Base-by-base conservation (phyloP, 768 basidiomycete species). In the Leccinum fibrillosum region DNA sequence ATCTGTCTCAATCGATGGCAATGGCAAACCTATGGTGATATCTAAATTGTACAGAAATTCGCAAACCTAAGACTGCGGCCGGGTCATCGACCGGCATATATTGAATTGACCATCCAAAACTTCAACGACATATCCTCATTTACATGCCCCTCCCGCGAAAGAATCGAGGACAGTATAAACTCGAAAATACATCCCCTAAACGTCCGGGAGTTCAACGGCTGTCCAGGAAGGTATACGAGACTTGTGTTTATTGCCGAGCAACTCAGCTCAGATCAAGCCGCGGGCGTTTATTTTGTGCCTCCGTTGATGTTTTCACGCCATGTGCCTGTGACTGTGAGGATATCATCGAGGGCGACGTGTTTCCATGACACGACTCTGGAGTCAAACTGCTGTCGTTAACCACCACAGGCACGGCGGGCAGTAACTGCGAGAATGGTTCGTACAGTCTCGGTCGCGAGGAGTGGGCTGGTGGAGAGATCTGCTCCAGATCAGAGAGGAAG, bases 281-380 rank as follows among this genome's bases (percentile, higher is more conserved):
- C 5, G 58, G 30, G 17, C 39, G 47, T 54, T 62, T 70, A 44
- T 47, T 61, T 49, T 61, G 63, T n/a, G 39, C 35, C n/a, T 71
- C 69, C 44, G 35, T 13, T 12, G 34, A 32, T 21, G 34, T 37
- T 37, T 64, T 71, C 58, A 37, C 19, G 49, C 26, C 53, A 56
- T 53, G 62, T 23, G 50, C n/a, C 42, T 62, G 65, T 48, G 61
- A 66, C 10, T 19, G 39, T 6, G 42, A 44, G 21, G 67, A 72
- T 59, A 59, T 69, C 65, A 62, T 67, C 23, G 74, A 72, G 23
- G 85, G 84, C 35, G 85, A 80, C 51, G 75, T 73, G 23, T 80
- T 82, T n/a, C 84, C 85, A 67, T 86, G 79, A 21, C 79, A 81
- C 28, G 86, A 86, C 57, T 75, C 82, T 0, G 85, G 86, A 17